phyloP scores from a whole-genome alignment of 2,329 filamentous ascomycete species.

The Fusarium sp. region DNA sequence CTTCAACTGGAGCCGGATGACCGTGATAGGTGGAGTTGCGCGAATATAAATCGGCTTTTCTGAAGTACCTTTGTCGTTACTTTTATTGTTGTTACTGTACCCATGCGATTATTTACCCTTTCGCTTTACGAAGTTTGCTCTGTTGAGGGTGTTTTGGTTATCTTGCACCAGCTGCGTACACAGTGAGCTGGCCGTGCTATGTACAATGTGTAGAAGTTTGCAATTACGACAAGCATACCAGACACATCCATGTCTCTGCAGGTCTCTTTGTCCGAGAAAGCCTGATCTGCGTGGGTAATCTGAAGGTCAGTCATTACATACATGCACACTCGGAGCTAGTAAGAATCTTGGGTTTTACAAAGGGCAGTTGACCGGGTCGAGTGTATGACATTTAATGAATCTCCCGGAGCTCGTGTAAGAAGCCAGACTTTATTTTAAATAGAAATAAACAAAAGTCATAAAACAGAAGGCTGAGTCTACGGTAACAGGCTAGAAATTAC shows the following conservation, averaged over 20 bases:
- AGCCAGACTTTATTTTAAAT: not conserved
- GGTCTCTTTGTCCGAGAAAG: not conserved
- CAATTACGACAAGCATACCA: not conserved
- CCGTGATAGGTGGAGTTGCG: slow-evolving; percentile 48
- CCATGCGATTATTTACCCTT: not conserved
- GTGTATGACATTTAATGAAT: not conserved
- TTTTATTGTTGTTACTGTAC: slow-evolving; percentile 30
- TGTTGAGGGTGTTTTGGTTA: not conserved
- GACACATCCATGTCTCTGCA: not conserved
- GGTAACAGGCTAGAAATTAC: not conserved
- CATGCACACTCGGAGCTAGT: not conserved
- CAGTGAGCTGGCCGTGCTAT: not conserved
- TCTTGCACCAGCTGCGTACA: not conserved
- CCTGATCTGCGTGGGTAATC: slow-evolving; percentile 11
- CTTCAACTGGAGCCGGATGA: slow-evolving; percentile 23
- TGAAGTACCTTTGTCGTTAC: slow-evolving; percentile 15
- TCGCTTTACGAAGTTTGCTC: slow-evolving; percentile 2
- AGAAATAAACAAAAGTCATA: not conserved
- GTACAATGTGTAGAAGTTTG: not conserved
- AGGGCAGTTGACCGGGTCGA: not conserved
- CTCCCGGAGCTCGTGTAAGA: not conserved
- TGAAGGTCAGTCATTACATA: not conserved
- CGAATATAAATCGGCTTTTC: slow-evolving; percentile 49
- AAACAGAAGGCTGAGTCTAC: not conserved
- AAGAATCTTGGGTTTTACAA: not conserved